Base-by-base conservation (phyloP, 1,139 yeast species). In the Waltiozyma sp. region DNA sequence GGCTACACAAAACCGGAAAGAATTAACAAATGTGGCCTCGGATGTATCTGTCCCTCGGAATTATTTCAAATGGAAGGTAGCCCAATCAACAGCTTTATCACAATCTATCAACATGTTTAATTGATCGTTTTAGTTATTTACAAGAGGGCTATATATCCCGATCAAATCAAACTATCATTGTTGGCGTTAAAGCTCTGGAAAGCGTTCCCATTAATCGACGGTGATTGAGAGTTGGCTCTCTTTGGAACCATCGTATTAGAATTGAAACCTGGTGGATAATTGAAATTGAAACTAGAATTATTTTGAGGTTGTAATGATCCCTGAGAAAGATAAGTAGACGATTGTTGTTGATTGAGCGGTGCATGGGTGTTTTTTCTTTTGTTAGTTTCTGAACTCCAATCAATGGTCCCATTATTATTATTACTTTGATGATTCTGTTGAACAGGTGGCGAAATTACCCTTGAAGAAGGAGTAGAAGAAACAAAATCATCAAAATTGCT, bases 371-470 rank as follows among this genome's bases (percentile, higher is more conserved):
- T n/a, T n/a, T n/a, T n/a, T n/a, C n/a, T 37, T 38, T 41, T 47
- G 37, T 43, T 40, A 3, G 42, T 38, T 28, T 49, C 54, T 4
- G 44, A 28, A 4, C 47, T 47, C 55, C 55, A 51, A 24, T 51
- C 55, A 21, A 51, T 47, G 9, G 41, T 19, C 2, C 38, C 31
- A 21, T 19, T n/a, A 14, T 38, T 36, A 15, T 18, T 9, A 35
- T 19, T 81, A 9, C 63, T 68, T 33, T 31, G 40, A 83, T 79
- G 26, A 19, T 40, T 15, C 23, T 28, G 38, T 19, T 37, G 36
- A 16, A 9, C 21, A 21, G 18, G 42, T 37, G 49, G 45, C 40
- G 49, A 41, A 11, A 26, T 16, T 14, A 33, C 41, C n/a, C 45
- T 41, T n/a, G 52, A 40, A 10, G 47, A 43, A 21, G 57, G 50